Base-by-base conservation (phyloP, 208 protist genomes). In the Novymonas esmeraldas region DNA sequence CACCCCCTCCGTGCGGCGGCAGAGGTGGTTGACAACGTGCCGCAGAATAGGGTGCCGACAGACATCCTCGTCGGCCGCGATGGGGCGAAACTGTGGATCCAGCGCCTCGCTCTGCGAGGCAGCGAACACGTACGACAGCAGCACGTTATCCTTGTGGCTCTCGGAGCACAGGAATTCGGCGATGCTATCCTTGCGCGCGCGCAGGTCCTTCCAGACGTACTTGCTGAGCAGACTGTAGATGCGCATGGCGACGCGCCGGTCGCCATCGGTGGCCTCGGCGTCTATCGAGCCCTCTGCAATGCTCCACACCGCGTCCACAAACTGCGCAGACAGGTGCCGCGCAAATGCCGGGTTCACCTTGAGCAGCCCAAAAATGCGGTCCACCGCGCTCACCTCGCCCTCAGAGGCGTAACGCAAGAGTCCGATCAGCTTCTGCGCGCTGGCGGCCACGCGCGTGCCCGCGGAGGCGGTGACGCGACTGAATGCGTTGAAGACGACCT, bases 231-330 rank as follows among this genome's bases (percentile, higher is more conserved):
- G 49, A 50, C 87, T 91, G 79, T 95, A 96, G 42, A 96, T 70
- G 26, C 85, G 84, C 86, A 95, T 93, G n/a, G 92, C 92, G 24
- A 84, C 87, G 3, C 92, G 86, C 22, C 85, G 81, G 52, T 96
- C 87, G 39, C 73, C 69, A 42, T 82, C 44, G n/a, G 59, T 65
- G 54, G 73, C 68, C 31, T 84, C 75, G 14, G 71, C 55, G 67
- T 92, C 85, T 13, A 90, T 64, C 18, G 86, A 79, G 33, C 92
- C 92, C 45, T 94, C 87, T 28, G 85, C 89, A 33, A 95, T 90
- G 29, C 85, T 80, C 89, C 92, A 96, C 1, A 96, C 55, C 16
- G 92, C 81, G 50, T 96, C 92, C 22, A 96, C 78, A 68, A 96
- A 96, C 57, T 81, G 74, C 29, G 74, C 76, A 36, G 84, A 90